These are phyloP conservation scores for Cladophialophora carrionii DNA, from an alignment of 2,329 filamentous ascomycete species.

Conservation along the genomic window DNA sequence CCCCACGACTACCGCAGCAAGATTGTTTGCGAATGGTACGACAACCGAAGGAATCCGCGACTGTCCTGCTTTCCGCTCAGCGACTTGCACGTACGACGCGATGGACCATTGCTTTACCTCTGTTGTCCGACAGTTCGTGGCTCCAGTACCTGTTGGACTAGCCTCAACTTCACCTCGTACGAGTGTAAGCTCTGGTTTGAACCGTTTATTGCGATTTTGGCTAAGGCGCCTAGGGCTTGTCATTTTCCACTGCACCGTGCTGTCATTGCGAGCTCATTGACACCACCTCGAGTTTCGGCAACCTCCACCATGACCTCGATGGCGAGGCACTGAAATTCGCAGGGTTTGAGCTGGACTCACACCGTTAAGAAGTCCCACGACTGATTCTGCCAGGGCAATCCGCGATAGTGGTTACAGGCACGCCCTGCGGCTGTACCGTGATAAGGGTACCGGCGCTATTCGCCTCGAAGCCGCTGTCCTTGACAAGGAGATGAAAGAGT, in stretches of 20 bases:
- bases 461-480: constrained; percentile 61
- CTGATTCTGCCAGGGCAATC: constrained; percentile 51
- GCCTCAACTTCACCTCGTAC: constrained; percentile 58
- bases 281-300: constrained; percentile 45
- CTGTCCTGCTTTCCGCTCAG: constrained; percentile 58
- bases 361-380: not conserved
- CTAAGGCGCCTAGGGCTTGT: constrained; percentile 52
- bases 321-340: constrained; percentile 55
- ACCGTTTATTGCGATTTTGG: constrained; percentile 15
- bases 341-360: constrained; percentile 46
- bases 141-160: constrained; percentile 52
- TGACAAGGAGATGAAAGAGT: constrained; percentile 57
- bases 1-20: constrained; percentile 56
- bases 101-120: constrained; percentile 47
- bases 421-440: constrained; percentile 59
- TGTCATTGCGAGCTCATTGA: constrained; percentile 63
- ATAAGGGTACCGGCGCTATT: constrained; percentile 56
- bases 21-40: constrained; percentile 57
- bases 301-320: constrained; percentile 54
- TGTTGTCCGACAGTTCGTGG: constrained; percentile 42
- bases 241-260: constrained; percentile 60
- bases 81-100: constrained; percentile 46
- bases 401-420: constrained; percentile 57
- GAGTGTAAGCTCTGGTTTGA: constrained; percentile 50
- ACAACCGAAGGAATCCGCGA: constrained; percentile 47